phyloP scores from a whole-genome alignment of 2,329 filamentous ascomycete species.

The Alternaria arbusti region DNA sequence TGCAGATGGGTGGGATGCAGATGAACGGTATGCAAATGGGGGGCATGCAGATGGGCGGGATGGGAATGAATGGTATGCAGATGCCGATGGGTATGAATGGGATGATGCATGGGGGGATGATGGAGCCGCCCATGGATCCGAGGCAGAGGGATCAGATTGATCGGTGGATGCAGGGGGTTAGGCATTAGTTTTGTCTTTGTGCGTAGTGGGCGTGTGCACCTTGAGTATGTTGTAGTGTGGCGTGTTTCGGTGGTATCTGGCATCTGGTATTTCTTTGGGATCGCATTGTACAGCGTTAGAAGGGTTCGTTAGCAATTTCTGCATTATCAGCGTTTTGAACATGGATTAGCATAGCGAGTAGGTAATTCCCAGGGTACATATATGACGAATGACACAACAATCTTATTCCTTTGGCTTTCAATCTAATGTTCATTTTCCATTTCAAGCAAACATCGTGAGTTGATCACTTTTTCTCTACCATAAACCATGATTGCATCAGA shows the following conservation, averaged over 20 bases:
- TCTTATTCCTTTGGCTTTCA: neutral
- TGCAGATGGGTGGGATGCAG: neutral
- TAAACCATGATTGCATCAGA: neutral
- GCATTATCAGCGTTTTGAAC: neutral
- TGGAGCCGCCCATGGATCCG: slow-evolving; percentile 50
- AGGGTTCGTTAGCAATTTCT: neutral
- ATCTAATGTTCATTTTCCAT: neutral
- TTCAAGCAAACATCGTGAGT: neutral
- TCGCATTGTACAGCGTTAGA: neutral
- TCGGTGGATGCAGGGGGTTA: slow-evolving; percentile 61
- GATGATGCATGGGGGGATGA: slow-evolving; percentile 31
- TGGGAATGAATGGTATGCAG: neutral
- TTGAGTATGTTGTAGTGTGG: too few species aligned
- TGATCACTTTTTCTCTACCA: neutral
- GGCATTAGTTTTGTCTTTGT: slow-evolving; percentile 16
- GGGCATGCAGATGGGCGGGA: neutral
- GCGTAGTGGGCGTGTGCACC: too few species aligned
- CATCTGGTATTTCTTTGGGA: neutral
- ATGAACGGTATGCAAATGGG: slow-evolving; percentile 21
- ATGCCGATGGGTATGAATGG: slow-evolving; percentile 26
- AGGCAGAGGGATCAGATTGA: slow-evolving; percentile 64
- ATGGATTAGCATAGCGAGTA: neutral
- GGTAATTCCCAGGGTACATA: neutral
- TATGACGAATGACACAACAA: neutral
- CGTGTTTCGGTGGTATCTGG: too few species aligned